Percentiles rank a stretch among this genome's conserved stretches.
Evolutionary conservation across 2,329 filamentous ascomycete genomes (phyloP).

Genomic region (Aspergillus quadricinctus): DNA sequence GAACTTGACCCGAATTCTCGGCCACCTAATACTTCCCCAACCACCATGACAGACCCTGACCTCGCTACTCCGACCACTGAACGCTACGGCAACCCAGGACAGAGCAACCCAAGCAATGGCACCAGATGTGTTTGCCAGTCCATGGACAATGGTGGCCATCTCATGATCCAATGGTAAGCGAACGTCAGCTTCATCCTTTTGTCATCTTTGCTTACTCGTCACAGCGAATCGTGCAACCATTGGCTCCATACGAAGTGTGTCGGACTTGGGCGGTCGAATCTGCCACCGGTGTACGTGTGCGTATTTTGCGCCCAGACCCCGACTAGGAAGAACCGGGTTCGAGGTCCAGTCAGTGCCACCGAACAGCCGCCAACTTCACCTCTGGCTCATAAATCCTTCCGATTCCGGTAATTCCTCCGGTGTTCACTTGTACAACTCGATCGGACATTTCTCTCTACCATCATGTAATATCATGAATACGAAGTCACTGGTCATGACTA

Average conservation of each 20-base stretch:
- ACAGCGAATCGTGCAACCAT: constrained; percentile 57
- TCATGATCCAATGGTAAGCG: constrained; percentile 58
- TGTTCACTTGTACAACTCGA: neutral
- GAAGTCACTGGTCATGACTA: neutral
- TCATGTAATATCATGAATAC: neutral
- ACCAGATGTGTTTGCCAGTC: constrained; percentile 58
- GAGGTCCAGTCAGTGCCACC: constrained; percentile 28
- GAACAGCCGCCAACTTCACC: constrained; percentile 36
- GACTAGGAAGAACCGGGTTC: constrained; percentile 33
- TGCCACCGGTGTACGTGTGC: constrained; percentile 49
- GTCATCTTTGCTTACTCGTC: constrained; percentile 5
- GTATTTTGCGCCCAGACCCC: constrained; percentile 48
- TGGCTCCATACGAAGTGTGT: constrained; percentile 59
- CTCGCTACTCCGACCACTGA: constrained; percentile 52
- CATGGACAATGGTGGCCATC: constrained; percentile 49
- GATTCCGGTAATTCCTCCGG: constrained; percentile 25
- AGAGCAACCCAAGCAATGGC: constrained; percentile 46
- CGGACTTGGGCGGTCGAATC: constrained; percentile 47
- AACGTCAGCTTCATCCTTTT: neutral
- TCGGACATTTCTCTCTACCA: neutral
- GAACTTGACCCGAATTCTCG: constrained; percentile 35
- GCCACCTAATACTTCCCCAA: constrained; percentile 46
- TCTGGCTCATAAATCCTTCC: constrained; percentile 40
- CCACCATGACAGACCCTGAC: constrained; percentile 48
- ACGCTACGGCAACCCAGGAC: constrained; percentile 44